Base-by-base conservation (phyloP, 202 grass and related monocot species). In the Panicum hallii region DNA sequence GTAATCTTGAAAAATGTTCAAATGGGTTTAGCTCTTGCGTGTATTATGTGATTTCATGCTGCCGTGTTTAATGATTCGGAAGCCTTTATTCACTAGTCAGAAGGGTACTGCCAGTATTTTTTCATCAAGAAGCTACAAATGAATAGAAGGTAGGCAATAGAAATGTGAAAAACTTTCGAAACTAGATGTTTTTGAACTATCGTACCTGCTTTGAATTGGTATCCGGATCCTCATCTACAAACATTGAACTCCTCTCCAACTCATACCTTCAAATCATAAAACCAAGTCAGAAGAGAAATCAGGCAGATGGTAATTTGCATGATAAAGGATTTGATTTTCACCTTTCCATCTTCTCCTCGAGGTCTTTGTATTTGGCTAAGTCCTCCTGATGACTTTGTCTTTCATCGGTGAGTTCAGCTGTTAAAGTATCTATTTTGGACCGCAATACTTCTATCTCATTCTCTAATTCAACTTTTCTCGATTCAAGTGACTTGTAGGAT, bases 401-500 rank as follows among this genome's bases (percentile, higher is more conserved):
- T 95, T 99, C 97, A 84, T 88, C 84, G 38, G 64, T 8, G 70
- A 99, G 93, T 81, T 97, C 90, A 83, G 79, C 63, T 56, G 88
- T 85, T 54, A 97, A 90, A 74, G 62, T 58, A 69, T 90, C 91
- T 65, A 91, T 79, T 83, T 92, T 91, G 53, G 87, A 82, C 74
- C 48, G 78, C 78, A 97, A 62, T 32, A 76, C 82, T 79, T 86
- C 32, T 79, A 97, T 86, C 86, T 99, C 97, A 65, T 82, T 84
- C 85, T 99, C 97, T 67, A 99, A 79, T 82, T 97, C 88, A 81
- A 78, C 22, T 83, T 88, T 92, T 46, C 79, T 91, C 77, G 91
- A 90, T 89, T 99, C 97, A 72, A 99, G 90, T 44, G 87, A 67
- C 50, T 97, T 97, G 84, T 99, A 99, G 26, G 93, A 97, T 90